phyloP scores from a whole-genome alignment of 2,329 filamentous ascomycete species.

The Chalaropsis ovoidea region DNA sequence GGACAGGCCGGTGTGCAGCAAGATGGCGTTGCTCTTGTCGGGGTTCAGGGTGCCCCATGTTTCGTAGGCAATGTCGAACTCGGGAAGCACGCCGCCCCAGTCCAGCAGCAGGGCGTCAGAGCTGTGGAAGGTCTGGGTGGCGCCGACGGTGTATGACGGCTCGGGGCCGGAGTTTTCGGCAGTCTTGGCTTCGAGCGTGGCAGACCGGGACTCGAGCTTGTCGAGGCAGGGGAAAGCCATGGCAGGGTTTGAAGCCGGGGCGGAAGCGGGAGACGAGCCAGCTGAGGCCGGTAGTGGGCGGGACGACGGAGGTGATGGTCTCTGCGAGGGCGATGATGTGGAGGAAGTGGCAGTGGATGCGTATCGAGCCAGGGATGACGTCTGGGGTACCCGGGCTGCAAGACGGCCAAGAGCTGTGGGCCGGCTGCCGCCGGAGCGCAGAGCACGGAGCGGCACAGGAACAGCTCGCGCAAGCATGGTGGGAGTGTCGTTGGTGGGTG shows the following conservation, averaged over 20 bases:
- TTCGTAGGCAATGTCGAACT: constrained; percentile 87
- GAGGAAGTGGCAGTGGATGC: constrained; percentile 7
- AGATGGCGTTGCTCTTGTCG: constrained; percentile 76
- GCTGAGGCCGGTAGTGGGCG: too few relatives aligned
- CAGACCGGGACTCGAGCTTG: constrained; percentile 67
- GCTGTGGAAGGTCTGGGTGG: constrained; percentile 68
- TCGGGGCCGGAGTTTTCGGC: constrained; percentile 66
- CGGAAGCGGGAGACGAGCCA: constrained; percentile 15
- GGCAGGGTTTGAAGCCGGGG: constrained; percentile 61
- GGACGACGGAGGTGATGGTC: constrained; percentile 12
- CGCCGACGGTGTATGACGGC: constrained; percentile 84
- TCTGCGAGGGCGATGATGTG: constrained; percentile 13
- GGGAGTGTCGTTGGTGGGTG: constrained; percentile 11
- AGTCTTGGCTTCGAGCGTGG: constrained; percentile 50
- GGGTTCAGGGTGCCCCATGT: constrained; percentile 76
- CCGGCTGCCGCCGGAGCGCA: not conserved
- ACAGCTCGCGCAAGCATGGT: constrained; percentile 17
- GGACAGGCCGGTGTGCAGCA: constrained; percentile 86
- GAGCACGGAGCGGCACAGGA: constrained; percentile 11
- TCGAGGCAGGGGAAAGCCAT: constrained; percentile 88
- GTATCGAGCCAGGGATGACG: too few relatives aligned
- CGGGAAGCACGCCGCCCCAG: constrained; percentile 85
- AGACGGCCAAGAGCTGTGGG: not conserved
- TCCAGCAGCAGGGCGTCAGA: constrained; percentile 68
- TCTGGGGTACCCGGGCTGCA: too few relatives aligned